A percentile compares a stretch with the other conserved stretches of the same genome.
phyloP scores from a whole-genome alignment of 345 rosid species.

The Cardamine resedifolia region DNA sequence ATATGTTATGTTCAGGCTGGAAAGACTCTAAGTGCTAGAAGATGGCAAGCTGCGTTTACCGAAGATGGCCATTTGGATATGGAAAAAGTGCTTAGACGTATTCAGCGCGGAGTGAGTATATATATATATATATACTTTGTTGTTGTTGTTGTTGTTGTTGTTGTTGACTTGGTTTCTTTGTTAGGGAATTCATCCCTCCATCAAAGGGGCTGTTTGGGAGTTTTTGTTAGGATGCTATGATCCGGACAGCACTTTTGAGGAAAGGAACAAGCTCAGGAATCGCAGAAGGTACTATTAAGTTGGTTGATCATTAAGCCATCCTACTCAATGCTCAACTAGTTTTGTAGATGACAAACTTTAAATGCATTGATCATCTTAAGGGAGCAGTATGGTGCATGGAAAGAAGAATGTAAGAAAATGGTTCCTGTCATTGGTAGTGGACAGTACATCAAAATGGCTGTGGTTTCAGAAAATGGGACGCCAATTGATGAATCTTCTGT shows the following conservation, averaged over 20 bases:
- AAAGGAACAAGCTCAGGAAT: constrained; percentile 63
- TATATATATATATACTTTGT: background rate
- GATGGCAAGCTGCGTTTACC: constrained; percentile 88
- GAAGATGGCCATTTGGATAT: constrained; percentile 85
- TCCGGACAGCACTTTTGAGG: constrained; percentile 84
- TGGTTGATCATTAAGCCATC: too few species aligned
- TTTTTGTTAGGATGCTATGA: constrained; percentile 90
- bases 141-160: background rate
- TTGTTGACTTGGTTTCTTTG: constrained; percentile 35
- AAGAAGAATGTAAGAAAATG: constrained; percentile 76
- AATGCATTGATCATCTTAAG: constrained; percentile 42
- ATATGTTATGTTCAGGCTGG: constrained; percentile 54
- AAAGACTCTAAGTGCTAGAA: constrained; percentile 84
- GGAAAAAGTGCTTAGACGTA: constrained; percentile 78
- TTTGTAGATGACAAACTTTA: too few species aligned
- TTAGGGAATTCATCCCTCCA: constrained; percentile 95
- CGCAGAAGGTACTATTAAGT: constrained; percentile 71
- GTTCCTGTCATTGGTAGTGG: constrained; percentile 88
- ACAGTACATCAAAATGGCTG: constrained; percentile 56
- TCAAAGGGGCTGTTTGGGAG: constrained; percentile 93
- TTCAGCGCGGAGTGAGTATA: constrained; percentile 78
- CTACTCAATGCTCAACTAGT: too few species aligned
- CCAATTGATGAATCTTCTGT: constrained; percentile 47
- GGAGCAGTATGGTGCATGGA: constrained; percentile 75
- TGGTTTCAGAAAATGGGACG: constrained; percentile 63